Conservation (phyloP, 495 filamentous ascomycete species). For the Daldinia caldariorum region DNA sequence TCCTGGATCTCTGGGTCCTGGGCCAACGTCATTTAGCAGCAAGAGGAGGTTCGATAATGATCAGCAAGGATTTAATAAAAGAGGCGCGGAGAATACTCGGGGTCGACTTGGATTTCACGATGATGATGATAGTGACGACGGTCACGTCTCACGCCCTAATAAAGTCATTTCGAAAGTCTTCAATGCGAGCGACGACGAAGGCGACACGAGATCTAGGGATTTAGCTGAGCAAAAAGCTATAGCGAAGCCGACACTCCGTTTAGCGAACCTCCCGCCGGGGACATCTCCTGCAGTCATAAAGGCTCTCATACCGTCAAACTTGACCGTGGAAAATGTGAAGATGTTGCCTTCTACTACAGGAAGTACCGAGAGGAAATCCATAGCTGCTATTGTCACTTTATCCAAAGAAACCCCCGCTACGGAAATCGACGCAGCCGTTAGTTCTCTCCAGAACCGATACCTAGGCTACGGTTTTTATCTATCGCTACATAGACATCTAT, state of each 20-base stretch:
- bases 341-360: conserved; percentile 62
- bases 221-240: conserved; percentile 74
- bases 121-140: conserved; percentile 46
- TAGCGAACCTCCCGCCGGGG: conserved; percentile 68
- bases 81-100: conserved; percentile 46
- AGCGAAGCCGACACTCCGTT: conserved; percentile 86
- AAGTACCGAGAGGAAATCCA: conserved; percentile 76
- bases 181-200: conserved; percentile 58
- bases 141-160: conserved; percentile 36
- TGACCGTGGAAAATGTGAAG: conserved; percentile 81
- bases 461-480: conserved; percentile 89
- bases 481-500: conserved; percentile 81
- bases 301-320: conserved; percentile 69
- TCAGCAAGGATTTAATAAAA: conserved; percentile 43
- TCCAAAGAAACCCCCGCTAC: conserved; percentile 84
- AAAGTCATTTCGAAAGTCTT: conserved; percentile 54
- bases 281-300: conserved; percentile 80
- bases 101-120: conserved; percentile 53
- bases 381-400: conserved; percentile 84
- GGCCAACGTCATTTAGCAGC: conserved; percentile 60
- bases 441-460: conserved; percentile 82
- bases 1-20: conserved; percentile 77
- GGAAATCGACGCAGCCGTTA: conserved; percentile 85
- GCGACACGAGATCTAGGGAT: conserved; percentile 46
- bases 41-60: conserved; percentile 58